phyloP scores from a whole-genome alignment of 441 rosid species.

The Mallotus repandus region DNA sequence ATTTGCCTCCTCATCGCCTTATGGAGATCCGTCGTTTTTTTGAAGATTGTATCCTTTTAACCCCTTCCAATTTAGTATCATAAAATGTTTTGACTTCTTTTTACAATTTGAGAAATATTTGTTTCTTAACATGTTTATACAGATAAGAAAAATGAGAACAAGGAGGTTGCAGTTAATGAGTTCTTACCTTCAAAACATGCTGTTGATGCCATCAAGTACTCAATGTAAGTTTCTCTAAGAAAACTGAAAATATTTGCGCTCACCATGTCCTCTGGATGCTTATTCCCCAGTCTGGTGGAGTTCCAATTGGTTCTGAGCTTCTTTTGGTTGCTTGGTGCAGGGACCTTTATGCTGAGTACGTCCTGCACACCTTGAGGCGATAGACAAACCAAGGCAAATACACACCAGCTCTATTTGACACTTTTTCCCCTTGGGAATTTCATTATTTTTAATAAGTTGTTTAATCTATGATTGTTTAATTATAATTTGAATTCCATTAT shows the following conservation, averaged over 20 bases:
- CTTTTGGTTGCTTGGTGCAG: conserved; percentile 38
- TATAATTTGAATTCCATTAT: conserved; percentile 11
- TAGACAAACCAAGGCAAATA: conserved; percentile 21
- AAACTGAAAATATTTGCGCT: neutral
- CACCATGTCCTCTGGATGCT: conserved; percentile 5
- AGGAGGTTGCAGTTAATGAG: conserved; percentile 91
- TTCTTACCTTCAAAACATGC: conserved; percentile 70
- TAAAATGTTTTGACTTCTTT: neutral
- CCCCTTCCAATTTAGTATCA: neutral
- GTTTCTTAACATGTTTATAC: conserved; percentile 28
- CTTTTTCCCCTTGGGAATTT: conserved; percentile 8
- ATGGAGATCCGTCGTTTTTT: conserved; percentile 91
- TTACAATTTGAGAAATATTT: neutral
- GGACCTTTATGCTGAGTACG: conserved; percentile 94
- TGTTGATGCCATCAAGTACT: conserved; percentile 73
- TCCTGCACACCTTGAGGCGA: conserved; percentile 74
- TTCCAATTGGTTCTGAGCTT: conserved; percentile 15
- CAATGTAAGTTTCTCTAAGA: conserved; percentile 54
- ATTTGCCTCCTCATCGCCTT: conserved; percentile 95
- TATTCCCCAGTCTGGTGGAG: neutral
- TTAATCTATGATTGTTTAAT: conserved; percentile 8
- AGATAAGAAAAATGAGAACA: conserved; percentile 98
- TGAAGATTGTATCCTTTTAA: conserved; percentile 77
- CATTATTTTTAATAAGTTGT: conserved; percentile 25
- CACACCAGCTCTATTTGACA: neutral